Conservation (phyloP, 768 basidiomycete genomes). For the Gloeostereum incarnatum region DNA sequence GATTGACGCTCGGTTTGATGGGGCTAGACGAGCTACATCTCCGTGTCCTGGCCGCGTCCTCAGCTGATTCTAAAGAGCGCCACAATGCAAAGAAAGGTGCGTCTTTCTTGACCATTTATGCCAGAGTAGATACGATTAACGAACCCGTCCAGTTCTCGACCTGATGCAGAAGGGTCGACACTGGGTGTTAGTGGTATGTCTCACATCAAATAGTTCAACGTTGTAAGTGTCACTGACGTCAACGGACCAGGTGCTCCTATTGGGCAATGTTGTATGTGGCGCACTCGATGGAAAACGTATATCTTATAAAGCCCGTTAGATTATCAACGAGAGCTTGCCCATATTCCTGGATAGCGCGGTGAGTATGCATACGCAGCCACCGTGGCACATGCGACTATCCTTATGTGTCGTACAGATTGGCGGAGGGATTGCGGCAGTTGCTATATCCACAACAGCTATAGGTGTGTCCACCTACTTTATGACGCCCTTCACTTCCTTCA, state of each 20-base stretch:
- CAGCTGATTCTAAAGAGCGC: constrained; percentile 62
- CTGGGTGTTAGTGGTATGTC: constrained; percentile 86
- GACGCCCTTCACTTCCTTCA: no score
- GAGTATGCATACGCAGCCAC: no score
- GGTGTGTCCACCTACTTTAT: no score
- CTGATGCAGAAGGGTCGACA: constrained; percentile 69
- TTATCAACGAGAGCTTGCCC: constrained; percentile 76
- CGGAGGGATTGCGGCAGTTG: constrained; percentile 68
- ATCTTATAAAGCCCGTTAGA: no score
- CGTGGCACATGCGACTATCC: neutral
- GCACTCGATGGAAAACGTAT: no score
- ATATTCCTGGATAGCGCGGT: constrained; percentile 77
- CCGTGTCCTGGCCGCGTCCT: constrained; percentile 75
- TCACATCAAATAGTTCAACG: no score
- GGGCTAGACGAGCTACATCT: constrained; percentile 89
- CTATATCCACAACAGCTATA: constrained; percentile 70
- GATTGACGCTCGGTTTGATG: constrained; percentile 88
- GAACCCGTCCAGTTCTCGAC: constrained; percentile 29
- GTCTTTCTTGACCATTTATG: no score
- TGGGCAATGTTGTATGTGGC: constrained; percentile 82
- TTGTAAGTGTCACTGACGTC: no score
- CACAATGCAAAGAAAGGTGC: constrained; percentile 68
- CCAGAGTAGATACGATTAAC: no score
- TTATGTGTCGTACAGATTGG: constrained; percentile 29
- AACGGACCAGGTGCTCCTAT: constrained; percentile 83